phyloP scores from a whole-genome alignment of 2,329 filamentous ascomycete genomes.

The Penicillium italicum region DNA sequence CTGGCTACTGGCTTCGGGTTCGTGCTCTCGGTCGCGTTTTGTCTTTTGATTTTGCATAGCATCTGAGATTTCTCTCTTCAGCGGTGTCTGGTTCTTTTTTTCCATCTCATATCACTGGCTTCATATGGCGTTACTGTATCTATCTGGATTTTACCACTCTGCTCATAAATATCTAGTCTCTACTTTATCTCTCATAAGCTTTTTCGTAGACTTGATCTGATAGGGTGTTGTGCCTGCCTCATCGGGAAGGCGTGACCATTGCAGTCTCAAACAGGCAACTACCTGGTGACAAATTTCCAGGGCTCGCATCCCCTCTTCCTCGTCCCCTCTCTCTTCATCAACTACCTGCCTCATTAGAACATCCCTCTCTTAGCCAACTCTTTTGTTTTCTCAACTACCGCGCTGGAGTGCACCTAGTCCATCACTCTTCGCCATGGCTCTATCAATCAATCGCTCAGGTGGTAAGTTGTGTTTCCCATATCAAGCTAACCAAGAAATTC shows the following conservation, averaged over 20 bases:
- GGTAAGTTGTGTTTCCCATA: neutral
- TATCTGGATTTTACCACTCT: slow-evolving; percentile 16
- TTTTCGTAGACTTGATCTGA: neutral
- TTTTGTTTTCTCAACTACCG: neutral
- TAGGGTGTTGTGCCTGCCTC: neutral
- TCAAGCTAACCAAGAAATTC: neutral
- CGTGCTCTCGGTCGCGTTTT: slow-evolving; percentile 24
- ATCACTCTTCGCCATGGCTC: neutral
- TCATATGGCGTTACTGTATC: slow-evolving; percentile 8
- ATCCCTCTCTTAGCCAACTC: neutral
- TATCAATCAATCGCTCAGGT: neutral
- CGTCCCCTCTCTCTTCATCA: too few species aligned
- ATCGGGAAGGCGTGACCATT: neutral
- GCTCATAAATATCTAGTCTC: slow-evolving; percentile 7
- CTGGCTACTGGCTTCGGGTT: slow-evolving; percentile 27
- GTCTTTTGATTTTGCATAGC: slow-evolving; percentile 26
- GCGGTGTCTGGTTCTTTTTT: slow-evolving; percentile 13
- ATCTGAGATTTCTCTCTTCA: slow-evolving; percentile 24
- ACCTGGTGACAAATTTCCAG: neutral
- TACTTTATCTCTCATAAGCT: neutral
- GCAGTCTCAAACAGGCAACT: neutral
- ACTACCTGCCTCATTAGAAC: too few species aligned
- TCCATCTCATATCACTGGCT: slow-evolving; percentile 2
- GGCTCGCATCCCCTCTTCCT: neutral
- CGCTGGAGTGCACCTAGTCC: neutral